phyloP scores from a whole-genome alignment of 148 eudicot genomes.

The Chenopodium berlandieri region DNA sequence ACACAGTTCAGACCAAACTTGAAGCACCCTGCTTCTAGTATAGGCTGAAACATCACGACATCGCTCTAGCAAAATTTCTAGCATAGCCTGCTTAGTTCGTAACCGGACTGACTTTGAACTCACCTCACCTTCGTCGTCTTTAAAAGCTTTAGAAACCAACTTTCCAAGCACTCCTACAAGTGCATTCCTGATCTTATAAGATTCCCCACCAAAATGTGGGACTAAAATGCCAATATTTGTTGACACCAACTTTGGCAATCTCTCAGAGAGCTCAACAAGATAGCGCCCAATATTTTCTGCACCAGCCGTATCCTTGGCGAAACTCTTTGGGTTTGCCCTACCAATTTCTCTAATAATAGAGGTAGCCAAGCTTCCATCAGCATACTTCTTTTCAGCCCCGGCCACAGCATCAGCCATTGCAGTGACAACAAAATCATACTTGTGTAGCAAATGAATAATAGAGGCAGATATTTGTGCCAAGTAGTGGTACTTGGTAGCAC shows the following conservation, averaged over 20 bases:
- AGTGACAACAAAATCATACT: constrained; percentile 71
- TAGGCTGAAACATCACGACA: constrained; percentile 97
- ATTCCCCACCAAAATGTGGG: constrained; percentile 96
- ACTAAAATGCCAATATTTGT: constrained; percentile 80
- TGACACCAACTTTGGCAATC: constrained; percentile 81
- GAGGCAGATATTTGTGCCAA: constrained; percentile 81
- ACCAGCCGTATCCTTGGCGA: constrained; percentile 74
- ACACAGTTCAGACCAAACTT: constrained; percentile 92
- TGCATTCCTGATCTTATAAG: constrained; percentile 95
- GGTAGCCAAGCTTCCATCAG: constrained; percentile 82
- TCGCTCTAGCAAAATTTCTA: constrained; percentile 84
- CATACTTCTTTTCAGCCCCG: constrained; percentile 76
- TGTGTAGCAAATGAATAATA: constrained; percentile 83
- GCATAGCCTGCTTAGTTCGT: constrained; percentile 95
- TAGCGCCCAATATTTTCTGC: constrained; percentile 96
- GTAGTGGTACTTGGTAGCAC: constrained; percentile 88
- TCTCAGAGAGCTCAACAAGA: constrained; percentile 83
- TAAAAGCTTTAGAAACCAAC: constrained; percentile 81
- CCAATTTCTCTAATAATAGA: constrained; percentile 85
- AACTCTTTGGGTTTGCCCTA: constrained; percentile 79
- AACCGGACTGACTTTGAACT: constrained; percentile 83
- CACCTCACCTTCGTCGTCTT: constrained; percentile 81
- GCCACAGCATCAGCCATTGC: constrained; percentile 83
- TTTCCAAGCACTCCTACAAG: constrained; percentile 90
- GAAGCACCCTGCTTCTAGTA: constrained; percentile 93